These are phyloP conservation scores for Aspergillus jensenii DNA, from an alignment of 2,329 filamentous ascomycete genomes.

Conservation along the genomic window DNA sequence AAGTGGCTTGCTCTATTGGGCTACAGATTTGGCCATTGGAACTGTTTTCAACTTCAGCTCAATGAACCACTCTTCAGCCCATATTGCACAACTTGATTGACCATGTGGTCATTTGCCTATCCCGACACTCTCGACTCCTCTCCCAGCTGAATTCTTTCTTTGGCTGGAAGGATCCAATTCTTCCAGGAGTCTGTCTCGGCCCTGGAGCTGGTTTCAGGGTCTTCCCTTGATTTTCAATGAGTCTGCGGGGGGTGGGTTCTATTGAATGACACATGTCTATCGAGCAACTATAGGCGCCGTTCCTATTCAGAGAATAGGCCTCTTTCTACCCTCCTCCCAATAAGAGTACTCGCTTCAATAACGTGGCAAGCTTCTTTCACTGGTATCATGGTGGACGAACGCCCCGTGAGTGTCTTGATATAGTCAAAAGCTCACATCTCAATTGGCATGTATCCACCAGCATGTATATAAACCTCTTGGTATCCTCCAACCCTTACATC, in stretches of 20 bases:
- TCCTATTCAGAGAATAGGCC: conserved; percentile 4
- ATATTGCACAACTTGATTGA: not conserved
- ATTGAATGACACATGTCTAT: not conserved
- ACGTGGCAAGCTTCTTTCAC: conserved; percentile 1
- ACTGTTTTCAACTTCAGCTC: not conserved
- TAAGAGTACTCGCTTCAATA: conserved; percentile 10
- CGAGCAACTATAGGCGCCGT: not conserved
- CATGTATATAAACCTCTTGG: not conserved
- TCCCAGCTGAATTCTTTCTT: not conserved
- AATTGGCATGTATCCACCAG: not conserved
- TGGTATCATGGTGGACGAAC: not conserved
- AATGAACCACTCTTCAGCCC: not conserved
- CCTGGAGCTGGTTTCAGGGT: not conserved
- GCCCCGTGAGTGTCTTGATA: not conserved
- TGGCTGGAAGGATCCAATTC: not conserved
- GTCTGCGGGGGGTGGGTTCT: not conserved
- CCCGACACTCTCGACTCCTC: not conserved
- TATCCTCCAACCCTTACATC: not conserved
- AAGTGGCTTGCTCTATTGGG: conserved; percentile 5
- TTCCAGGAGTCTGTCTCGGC: not conserved
- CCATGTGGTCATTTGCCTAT: not conserved
- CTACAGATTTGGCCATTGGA: not conserved
- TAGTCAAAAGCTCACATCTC: not conserved
- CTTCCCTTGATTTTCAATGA: not conserved
- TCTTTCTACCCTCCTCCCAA: conserved; percentile 1